A percentile compares a stretch with the other conserved stretches of the same genome.
Conservation (phyloP, 176 grass and related monocot genomes). For the Luzula sylvatica region DNA sequence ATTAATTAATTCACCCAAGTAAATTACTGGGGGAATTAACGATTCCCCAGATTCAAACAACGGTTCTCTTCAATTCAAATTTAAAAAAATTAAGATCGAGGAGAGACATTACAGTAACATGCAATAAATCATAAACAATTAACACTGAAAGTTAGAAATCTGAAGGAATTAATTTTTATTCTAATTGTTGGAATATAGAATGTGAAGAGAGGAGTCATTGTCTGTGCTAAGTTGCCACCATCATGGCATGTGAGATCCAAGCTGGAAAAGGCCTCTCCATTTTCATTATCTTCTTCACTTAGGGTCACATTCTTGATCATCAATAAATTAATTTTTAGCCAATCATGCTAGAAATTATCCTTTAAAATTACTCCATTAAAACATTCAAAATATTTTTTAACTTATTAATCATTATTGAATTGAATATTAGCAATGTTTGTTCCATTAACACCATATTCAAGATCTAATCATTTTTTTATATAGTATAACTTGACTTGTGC, state of each 20-base stretch:
- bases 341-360: too few species aligned
- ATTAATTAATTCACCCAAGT: conserved; percentile 8
- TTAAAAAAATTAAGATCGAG: neutral
- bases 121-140: neutral
- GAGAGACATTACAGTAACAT: conserved; percentile 19
- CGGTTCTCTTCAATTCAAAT: neutral
- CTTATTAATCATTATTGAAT: too few species aligned
- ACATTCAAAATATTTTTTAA: too few species aligned
- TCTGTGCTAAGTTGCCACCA: conserved; percentile 24
- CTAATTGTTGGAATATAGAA: neutral
- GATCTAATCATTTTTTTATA: too few species aligned
- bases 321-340: neutral
- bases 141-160: neutral
- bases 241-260: conserved; percentile 23
- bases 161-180: neutral
- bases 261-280: neutral
- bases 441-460: too few species aligned
- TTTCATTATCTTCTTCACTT: neutral
- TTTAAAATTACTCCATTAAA: too few species aligned
- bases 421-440: too few species aligned
- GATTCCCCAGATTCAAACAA: conserved; percentile 1
- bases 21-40: conserved; percentile 12
- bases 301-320: neutral
- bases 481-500: neutral
- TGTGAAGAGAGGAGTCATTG: conserved; percentile 11